These are phyloP conservation scores for Penicillium sp. DNA, from an alignment of 2,329 filamentous ascomycete genomes.

Conservation along the genomic window DNA sequence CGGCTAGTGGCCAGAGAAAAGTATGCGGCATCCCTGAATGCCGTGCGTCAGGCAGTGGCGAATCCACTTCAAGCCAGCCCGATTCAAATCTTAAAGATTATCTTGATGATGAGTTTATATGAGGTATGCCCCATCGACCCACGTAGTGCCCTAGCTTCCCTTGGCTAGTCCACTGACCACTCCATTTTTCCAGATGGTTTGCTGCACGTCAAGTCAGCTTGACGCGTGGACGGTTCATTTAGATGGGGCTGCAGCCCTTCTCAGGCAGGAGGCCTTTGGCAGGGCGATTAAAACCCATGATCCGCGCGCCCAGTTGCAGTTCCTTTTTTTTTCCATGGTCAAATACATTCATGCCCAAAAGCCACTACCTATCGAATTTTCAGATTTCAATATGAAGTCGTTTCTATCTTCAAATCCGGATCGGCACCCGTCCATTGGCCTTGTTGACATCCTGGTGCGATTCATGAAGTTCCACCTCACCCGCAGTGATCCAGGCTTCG, in stretches of 20 bases:
- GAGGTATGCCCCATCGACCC: conserved; percentile 16
- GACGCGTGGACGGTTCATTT: conserved; percentile 24
- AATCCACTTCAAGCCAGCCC: conserved; percentile 15
- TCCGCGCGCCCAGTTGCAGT: conserved; percentile 16
- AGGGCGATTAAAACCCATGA: neutral
- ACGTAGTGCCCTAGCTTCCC: neutral
- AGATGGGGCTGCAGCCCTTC: conserved; percentile 20
- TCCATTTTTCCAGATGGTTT: conserved; percentile 20
- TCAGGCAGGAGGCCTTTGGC: conserved; percentile 11
- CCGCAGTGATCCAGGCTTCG: conserved; percentile 1
- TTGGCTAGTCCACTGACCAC: neutral
- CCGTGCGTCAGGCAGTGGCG: conserved; percentile 16
- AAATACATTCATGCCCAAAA: conserved; percentile 19
- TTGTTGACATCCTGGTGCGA: conserved; percentile 24
- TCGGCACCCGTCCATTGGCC: conserved; percentile 8
- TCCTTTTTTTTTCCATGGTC: conserved; percentile 17
- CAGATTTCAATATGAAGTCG: conserved; percentile 12
- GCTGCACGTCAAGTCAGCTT: conserved; percentile 11
- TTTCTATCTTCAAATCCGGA: neutral
- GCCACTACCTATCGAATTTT: conserved; percentile 9
- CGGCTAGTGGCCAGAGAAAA: conserved; percentile 20
- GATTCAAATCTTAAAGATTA: conserved; percentile 16
- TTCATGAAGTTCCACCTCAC: conserved; percentile 17
- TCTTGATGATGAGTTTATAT: conserved; percentile 23
- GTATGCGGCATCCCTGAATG: conserved; percentile 19